Base-by-base conservation (phyloP, 768 basidiomycete genomes). In the Russula compacta region DNA sequence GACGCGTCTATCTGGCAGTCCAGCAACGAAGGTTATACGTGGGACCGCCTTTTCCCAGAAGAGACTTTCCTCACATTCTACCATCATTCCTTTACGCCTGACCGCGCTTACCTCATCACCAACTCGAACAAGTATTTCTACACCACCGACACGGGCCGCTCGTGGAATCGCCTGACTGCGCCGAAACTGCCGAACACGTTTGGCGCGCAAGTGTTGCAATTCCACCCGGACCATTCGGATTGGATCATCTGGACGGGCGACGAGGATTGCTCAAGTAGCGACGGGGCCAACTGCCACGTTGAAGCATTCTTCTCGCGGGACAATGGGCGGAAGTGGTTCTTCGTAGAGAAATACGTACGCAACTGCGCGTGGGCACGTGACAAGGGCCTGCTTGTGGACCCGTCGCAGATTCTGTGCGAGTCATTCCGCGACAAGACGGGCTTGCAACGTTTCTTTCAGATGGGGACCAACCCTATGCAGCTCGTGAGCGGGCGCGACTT, bases 351-450 rank as follows among this genome's bases (percentile, higher is more conserved):
- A 43, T 98, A 98, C 67, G 92, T 98, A 44, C 78, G 83, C 54
- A 89, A 90, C 62, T 99, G 97, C 69, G 87, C 87, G 11, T 99
- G 95, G 89, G 92, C 91, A 11, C 80, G 83, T 64, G 97, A 98
- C 69, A 75, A 76, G 48, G 78, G 86, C 59, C 78, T 98, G 52
- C 79, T 82, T 61, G 80, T 94, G 55, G 95, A 98, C 70, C 83
- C 85, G 57, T 82, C 81, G 61, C 87, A 93, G 76, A 97, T 99
- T 65, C 71, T 98, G 21, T 99, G 97, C 78, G 95, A 98, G 76
- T 85, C 83, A 2, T 97, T 87, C 73, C 72, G 75, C 67, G 79
- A 85, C 69, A 98, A 98, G 78, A 76, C 80, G 65, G 95, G 94
- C 3, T 79, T 78, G 29, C 97, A 98, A 74, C 76, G 75, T 40